phyloP scores from a whole-genome alignment of 1,284 basidiomycete genomes.

The Cutaneotrichosporon mucoides region DNA sequence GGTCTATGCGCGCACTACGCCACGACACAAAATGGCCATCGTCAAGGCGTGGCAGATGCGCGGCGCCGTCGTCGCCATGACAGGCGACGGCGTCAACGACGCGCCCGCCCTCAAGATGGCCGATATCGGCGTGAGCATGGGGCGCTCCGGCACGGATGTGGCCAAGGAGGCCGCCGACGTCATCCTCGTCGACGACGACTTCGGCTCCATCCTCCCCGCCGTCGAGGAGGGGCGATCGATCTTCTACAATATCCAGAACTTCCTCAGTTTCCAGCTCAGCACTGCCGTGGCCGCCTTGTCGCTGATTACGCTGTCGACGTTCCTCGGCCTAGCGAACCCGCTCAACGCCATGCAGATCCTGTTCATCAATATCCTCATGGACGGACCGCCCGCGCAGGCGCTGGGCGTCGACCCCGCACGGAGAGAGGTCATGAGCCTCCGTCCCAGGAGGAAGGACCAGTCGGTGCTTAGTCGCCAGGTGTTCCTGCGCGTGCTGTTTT shows the following conservation, averaged over 20 bases:
- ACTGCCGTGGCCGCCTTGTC: conserved; percentile 91
- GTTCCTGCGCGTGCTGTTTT: conserved; percentile 77
- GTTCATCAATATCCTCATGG: conserved; percentile 99
- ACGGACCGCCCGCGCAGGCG: conserved; percentile 94
- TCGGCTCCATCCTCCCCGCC: conserved; percentile 86
- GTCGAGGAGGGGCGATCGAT: conserved; percentile 98
- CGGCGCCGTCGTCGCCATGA: conserved; percentile 93
- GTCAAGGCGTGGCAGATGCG: conserved; percentile 85
- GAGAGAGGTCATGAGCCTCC: conserved; percentile 79
- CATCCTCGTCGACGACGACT: conserved; percentile 96
- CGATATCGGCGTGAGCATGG: conserved; percentile 97
- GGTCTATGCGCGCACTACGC: conserved; percentile 92
- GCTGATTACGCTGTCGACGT: conserved; percentile 89
- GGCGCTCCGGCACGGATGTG: conserved; percentile 92
- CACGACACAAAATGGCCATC: conserved; percentile 95
- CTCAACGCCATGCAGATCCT: conserved; percentile 98
- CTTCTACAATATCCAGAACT: conserved; percentile 98
- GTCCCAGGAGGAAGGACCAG: conserved; percentile 82
- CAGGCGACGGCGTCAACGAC: conserved; percentile 96
- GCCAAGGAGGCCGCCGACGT: conserved; percentile 97
- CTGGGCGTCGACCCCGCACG: conserved; percentile 96
- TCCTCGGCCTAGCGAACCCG: conserved; percentile 82
- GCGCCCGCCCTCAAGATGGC: conserved; percentile 96
- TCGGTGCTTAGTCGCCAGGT: conserved; percentile 75
- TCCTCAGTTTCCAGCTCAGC: conserved; percentile 92